Conservation (phyloP, 163 green algal genomes). For the Chlamydomonas reinhardtii region DNA sequence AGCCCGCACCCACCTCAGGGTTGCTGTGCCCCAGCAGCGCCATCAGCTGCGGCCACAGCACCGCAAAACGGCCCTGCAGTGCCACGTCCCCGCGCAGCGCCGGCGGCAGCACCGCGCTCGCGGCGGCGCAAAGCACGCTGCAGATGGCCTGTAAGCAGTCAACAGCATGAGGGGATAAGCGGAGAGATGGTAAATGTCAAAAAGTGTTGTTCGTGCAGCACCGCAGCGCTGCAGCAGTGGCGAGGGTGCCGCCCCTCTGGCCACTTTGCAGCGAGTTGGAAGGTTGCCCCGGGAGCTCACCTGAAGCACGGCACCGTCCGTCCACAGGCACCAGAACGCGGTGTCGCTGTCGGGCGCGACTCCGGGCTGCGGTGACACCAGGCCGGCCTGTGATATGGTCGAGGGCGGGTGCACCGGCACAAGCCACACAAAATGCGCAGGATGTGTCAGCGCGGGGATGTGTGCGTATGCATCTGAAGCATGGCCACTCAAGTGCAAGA, state of each 20-base stretch:
- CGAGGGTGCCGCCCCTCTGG: too few species aligned
- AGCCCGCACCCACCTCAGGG: slow-evolving; percentile 6
- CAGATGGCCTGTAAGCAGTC: slow-evolving; percentile 12
- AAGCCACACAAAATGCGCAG: too few species aligned
- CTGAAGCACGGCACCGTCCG: not conserved
- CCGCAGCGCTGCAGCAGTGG: too few species aligned
- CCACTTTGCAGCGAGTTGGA: too few species aligned
- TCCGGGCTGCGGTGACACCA: not conserved
- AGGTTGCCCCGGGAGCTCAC: too few species aligned
- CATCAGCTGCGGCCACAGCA: slow-evolving; percentile 42
- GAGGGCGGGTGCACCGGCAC: too few species aligned
- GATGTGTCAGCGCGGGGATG: too few species aligned
- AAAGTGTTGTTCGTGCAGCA: too few species aligned
- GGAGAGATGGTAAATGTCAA: too few species aligned
- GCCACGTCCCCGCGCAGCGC: slow-evolving; percentile 37
- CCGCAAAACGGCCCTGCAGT: not conserved
- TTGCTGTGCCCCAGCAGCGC: slow-evolving; percentile 39
- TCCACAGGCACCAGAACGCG: slow-evolving; percentile 18
- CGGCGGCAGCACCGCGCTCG: slow-evolving; percentile 44
- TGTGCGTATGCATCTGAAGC: too few species aligned
- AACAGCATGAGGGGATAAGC: too few species aligned
- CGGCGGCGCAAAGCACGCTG: slow-evolving; percentile 51
- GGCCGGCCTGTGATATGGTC: not conserved
- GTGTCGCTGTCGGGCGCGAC: not conserved
- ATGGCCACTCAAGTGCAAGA: too few species aligned